Evolutionary conservation across 164 flowering plant species (phyloP).

Genomic region (Aristolochia fimbriata): DNA sequence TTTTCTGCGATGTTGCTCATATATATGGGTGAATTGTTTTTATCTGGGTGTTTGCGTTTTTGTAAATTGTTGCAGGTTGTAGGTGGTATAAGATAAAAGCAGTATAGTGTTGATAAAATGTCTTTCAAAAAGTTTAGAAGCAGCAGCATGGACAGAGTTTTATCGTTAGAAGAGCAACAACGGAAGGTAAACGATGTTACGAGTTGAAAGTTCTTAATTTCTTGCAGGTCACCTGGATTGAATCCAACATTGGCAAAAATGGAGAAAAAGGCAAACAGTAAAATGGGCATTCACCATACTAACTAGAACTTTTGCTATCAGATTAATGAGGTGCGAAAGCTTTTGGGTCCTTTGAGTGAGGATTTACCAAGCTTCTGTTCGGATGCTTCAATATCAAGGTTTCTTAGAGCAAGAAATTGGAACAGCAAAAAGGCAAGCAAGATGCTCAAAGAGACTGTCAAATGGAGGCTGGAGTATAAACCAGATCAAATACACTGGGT

Average conservation of each 20-base stretch:
- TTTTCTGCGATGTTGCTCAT: too few relatives aligned
- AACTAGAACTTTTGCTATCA: slow-evolving; percentile 7
- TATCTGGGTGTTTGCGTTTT: too few relatives aligned
- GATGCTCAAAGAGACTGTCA: slow-evolving; percentile 46
- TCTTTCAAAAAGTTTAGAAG: slow-evolving; percentile 10
- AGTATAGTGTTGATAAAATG: slow-evolving; percentile 7
- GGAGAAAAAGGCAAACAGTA: background rate
- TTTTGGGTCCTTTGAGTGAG: slow-evolving; percentile 24
- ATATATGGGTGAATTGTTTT: too few relatives aligned
- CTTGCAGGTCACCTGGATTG: background rate
- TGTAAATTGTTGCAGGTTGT: too few relatives aligned
- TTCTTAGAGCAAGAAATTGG: slow-evolving; percentile 53
- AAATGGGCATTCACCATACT: background rate
- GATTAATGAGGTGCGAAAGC: slow-evolving; percentile 28
- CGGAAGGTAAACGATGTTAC: slow-evolving; percentile 22
- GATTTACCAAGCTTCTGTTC: slow-evolving; percentile 27
- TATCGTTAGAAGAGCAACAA: slow-evolving; percentile 29
- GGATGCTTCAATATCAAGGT: slow-evolving; percentile 44
- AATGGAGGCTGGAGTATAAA: slow-evolving; percentile 48
- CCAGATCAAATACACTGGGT: slow-evolving; percentile 64
- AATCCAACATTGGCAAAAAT: background rate
- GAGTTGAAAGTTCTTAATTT: background rate
- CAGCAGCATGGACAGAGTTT: slow-evolving; percentile 13
- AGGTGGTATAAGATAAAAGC: too few relatives aligned
- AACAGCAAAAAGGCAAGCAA: slow-evolving; percentile 44